These are phyloP conservation scores for Castanospermum australe DNA, from an alignment of 306 rosid genomes.

Conservation along the genomic window DNA sequence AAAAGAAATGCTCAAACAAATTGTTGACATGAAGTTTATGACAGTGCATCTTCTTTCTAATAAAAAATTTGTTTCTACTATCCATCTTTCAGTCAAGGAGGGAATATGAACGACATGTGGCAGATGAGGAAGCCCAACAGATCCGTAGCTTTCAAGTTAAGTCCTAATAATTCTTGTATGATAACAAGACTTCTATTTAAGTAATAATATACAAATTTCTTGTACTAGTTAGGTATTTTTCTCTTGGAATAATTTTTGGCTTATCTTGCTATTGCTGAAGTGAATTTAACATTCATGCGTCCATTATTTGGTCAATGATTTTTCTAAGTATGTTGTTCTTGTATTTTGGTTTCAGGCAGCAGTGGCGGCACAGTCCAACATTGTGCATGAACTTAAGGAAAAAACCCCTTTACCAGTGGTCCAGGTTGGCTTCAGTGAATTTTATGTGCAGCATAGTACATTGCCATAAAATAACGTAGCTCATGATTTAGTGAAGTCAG, in stretches of 20 bases:
- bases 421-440: constrained; percentile 52
- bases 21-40: constrained; percentile 13
- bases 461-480: background rate
- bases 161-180: constrained; percentile 11
- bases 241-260: background rate
- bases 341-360: constrained; percentile 69
- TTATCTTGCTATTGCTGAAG: background rate
- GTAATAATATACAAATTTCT: background rate
- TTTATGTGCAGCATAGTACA: background rate
- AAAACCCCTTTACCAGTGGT: constrained; percentile 42
- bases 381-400: constrained; percentile 69
- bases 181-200: background rate
- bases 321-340: constrained; percentile 24
- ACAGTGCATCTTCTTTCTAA: constrained; percentile 13
- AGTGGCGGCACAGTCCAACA: constrained; percentile 57
- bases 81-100: constrained; percentile 57
- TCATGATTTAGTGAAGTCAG: no score
- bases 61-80: background rate
- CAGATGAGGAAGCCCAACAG: constrained; percentile 72
- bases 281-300: background rate
- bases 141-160: constrained; percentile 75
- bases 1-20: constrained; percentile 1
- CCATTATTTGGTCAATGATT: constrained; percentile 6
- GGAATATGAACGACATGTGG: constrained; percentile 78
- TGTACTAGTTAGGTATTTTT: background rate